Percentiles rank a stretch among this genome's conserved stretches.
These are phyloP conservation scores for Aciculoconidium aculeatum DNA, from an alignment of 805 yeast species.

Conservation along the genomic window DNA sequence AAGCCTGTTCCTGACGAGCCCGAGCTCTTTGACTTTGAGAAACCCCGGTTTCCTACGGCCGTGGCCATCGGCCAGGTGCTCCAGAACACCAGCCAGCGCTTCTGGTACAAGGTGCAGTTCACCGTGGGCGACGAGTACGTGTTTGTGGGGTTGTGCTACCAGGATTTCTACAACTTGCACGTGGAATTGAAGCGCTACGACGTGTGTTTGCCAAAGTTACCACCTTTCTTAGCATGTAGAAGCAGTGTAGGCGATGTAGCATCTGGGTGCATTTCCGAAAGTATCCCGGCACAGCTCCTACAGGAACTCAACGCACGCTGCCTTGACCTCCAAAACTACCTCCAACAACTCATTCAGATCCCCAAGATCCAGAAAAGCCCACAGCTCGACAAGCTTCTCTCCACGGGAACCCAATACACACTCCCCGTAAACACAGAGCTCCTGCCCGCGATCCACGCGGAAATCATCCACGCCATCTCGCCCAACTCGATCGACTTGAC, in stretches of 20 bases:
- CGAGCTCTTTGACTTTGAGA: slow-evolving; percentile 4
- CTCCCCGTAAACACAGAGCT: slow-evolving; percentile 1
- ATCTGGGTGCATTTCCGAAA: too few relatives aligned
- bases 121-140: slow-evolving; percentile 13
- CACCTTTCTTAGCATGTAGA: too few relatives aligned
- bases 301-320: slow-evolving; percentile 13
- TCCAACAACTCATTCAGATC: slow-evolving; percentile 15
- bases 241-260: too few relatives aligned
- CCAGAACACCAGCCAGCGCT: slow-evolving; percentile 15
- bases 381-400: slow-evolving; percentile 8
- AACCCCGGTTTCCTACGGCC: slow-evolving; percentile 5
- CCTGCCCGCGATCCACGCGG: slow-evolving; percentile 1
- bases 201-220: slow-evolving; percentile 22
- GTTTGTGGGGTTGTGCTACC: slow-evolving; percentile 27
- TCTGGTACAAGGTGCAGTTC: slow-evolving; percentile 32
- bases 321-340: slow-evolving; percentile 21
- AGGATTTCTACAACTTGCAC: slow-evolving; percentile 34
- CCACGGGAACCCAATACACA: slow-evolving; percentile 3
- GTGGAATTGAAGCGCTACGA: slow-evolving; percentile 8
- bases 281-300: too few relatives aligned
- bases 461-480: slow-evolving; percentile 9
- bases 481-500: slow-evolving; percentile 16
- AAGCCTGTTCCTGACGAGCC: slow-evolving; percentile 1
- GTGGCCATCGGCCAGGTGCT: slow-evolving; percentile 22
- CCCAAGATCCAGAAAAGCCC: slow-evolving; percentile 2